phyloP scores from a whole-genome alignment of 2,329 filamentous ascomycete species.

The Xylariaceae sp. region DNA sequence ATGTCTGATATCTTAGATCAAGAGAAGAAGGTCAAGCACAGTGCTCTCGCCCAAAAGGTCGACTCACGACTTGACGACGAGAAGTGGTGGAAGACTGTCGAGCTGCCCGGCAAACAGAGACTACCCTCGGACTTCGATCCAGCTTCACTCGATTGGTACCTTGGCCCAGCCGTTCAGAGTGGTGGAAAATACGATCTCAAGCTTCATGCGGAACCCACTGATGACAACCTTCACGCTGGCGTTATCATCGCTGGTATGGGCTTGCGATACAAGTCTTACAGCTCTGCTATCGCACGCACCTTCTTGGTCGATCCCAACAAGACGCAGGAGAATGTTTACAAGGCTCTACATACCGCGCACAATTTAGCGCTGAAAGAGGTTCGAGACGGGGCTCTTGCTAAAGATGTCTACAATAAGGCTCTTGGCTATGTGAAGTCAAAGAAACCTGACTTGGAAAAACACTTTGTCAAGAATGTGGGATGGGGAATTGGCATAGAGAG shows the following conservation, averaged over 20 bases:
- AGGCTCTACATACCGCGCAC: slow-evolving; percentile 82
- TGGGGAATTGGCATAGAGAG: slow-evolving; percentile 93
- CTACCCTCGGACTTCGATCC: slow-evolving; percentile 87
- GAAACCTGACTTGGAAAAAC: slow-evolving; percentile 93
- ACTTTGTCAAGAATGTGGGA: slow-evolving; percentile 92
- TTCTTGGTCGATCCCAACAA: slow-evolving; percentile 98
- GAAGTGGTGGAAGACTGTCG: slow-evolving; percentile 87
- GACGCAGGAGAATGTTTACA: slow-evolving; percentile 92
- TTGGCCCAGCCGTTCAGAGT: slow-evolving; percentile 90
- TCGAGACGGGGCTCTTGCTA: slow-evolving; percentile 81
- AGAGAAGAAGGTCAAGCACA: slow-evolving; percentile 96
- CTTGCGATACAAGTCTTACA: slow-evolving; percentile 94
- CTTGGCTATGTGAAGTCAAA: slow-evolving; percentile 80
- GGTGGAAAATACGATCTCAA: slow-evolving; percentile 94
- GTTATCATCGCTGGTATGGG: slow-evolving; percentile 94
- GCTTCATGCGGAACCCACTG: slow-evolving; percentile 77
- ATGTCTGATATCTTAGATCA: slow-evolving; percentile 96
- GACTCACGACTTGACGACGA: slow-evolving; percentile 89
- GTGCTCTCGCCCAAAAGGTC: slow-evolving; percentile 82
- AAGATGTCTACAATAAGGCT: slow-evolving; percentile 92
- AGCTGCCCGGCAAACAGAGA: slow-evolving; percentile 73
- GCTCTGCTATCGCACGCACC: slow-evolving; percentile 87
- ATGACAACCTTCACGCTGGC: slow-evolving; percentile 83
- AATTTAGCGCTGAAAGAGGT: slow-evolving; percentile 90
- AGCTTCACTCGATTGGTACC: slow-evolving; percentile 89